Evolutionary conservation across 2,329 filamentous ascomycete genomes (phyloP), one percentile per base, ranked within the genome.

Genomic region (Fusarium pseudonygamai): DNA sequence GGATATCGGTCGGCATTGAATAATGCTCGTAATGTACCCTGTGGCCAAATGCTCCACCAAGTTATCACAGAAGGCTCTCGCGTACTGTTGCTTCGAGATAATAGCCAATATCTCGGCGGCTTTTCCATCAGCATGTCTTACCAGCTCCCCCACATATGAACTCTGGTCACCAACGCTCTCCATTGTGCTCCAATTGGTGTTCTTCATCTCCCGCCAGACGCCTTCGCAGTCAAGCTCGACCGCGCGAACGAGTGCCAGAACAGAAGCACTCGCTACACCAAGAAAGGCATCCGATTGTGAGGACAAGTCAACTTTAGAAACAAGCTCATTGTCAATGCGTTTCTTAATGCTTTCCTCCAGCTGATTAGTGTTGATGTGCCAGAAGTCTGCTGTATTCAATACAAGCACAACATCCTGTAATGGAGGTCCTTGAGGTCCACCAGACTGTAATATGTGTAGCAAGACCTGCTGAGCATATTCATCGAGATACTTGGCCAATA

Each of bases 301-400:
- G 60, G 97, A 95, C 26, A 99, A 84, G 80, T 98, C 96, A 12
- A 99, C 93, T 71, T 90, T 91, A 36, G 90, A 84, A 22, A 90
- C 90, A 40, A 97, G 85, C 5, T 95, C 93, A 50, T 89, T 87
- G 73, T 98, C 96, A 71, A 99, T 95, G 15, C 95, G 91, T 77
- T 93, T 92, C 83, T 94, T 96, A 82, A 99, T 95, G 81, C 93
- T 97, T 78, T 98, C 95, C 80, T 98, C 96, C 2, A 99, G 87
- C 79, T 98, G 96, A 53, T 92, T 95, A 55, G 95, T 96, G 36
- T 97, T 98, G 32, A 90, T 91, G 79, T 98, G 96, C 89, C 96
- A 99, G 81, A 98, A 99, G 79, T 99, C 96, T 2, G 96, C 96
- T 3, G 96, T 98, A 80, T 99, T 99, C 53, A 99, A 86, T 3